Percentiles rank a stretch among this genome's conserved stretches.
phyloP scores from a whole-genome alignment of 441 rosid species.

The Melastoma candidum region DNA sequence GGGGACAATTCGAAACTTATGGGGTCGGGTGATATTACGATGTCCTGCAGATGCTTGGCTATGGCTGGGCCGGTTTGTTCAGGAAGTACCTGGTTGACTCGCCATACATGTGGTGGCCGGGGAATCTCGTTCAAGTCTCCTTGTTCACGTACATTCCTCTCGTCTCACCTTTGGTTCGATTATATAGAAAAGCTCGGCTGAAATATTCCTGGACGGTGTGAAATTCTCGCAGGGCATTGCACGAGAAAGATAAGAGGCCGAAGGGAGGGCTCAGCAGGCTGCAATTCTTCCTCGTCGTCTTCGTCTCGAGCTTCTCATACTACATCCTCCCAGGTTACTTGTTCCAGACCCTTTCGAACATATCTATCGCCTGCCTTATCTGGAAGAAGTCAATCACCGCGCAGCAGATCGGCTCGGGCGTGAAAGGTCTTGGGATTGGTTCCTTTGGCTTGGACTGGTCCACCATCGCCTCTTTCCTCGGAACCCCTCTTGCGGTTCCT shows the following conservation, averaged over 20 bases:
- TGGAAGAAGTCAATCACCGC: constrained; percentile 54
- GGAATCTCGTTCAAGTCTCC: constrained; percentile 66
- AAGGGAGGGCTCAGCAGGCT: constrained; percentile 49
- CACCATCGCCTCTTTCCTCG: constrained; percentile 52
- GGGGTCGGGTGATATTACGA: background rate
- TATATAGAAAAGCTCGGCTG: background rate
- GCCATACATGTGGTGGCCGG: constrained; percentile 92
- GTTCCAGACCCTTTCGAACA: constrained; percentile 48
- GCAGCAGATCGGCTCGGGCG: constrained; percentile 61
- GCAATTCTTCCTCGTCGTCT: constrained; percentile 54
- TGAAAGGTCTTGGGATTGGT: constrained; percentile 58
- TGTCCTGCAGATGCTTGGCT: constrained; percentile 56
- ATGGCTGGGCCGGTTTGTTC: constrained; percentile 87
- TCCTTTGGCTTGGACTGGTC: constrained; percentile 84
- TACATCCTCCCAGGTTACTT: constrained; percentile 61
- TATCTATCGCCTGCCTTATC: constrained; percentile 69
- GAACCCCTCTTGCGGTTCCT: constrained; percentile 62
- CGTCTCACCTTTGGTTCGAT: background rate
- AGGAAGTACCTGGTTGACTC: constrained; percentile 68
- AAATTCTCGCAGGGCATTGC: constrained; percentile 44
- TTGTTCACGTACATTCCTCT: constrained; percentile 37
- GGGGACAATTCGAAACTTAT: background rate
- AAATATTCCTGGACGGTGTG: background rate
- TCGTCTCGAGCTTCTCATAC: constrained; percentile 59
- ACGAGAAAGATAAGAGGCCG: constrained; percentile 49